Evolutionary conservation across 73 alveolate genomes (phyloP), one percentile per base, ranked within the genome.

Genomic region (Symbiodinium pilosum): DNA sequence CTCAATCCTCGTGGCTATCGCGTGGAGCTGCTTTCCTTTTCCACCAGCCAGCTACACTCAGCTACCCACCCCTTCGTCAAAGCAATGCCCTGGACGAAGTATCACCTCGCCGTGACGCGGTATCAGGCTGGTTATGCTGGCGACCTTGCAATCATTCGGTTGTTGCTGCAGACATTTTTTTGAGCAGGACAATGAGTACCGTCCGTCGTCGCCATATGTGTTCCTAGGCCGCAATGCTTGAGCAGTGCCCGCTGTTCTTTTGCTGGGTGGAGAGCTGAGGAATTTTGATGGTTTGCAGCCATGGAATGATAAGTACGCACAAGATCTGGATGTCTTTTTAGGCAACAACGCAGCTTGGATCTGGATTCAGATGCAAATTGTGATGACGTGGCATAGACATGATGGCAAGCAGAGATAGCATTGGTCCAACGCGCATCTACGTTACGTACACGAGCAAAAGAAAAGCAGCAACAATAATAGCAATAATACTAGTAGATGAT

Each of bases 1-100:
- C 83, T 47, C 87, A 69, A 89, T 43, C 96, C 87, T n/a, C 87
- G 96, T 0, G 96, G 96, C 51, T 89, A 89, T 52, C 87, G 96
- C 40, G 69, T 89, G 75, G 96, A 89, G 52, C 75, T 89, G 71
- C 38, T 89, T 59, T 64, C 87, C 87, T 89, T 89, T 47, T 26
- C 96, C 77, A 89, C 96, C 32, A 75, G 69, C 47, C 96, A 89
- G 75, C 87, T 89, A 73, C 96, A 89, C 75, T 64, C 87, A 26
- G 52, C 96, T 16, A 7, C 87, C 32, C 96, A 89, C 42, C 96
- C 96, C 96, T 89, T 89, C 40, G 96, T 89, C 36, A 28, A 87
- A 83, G 68, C 96, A 7, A 89, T 89, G 96, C 96, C 96, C 9
- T 89, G 96, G 96, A 89, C 96, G 41, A 89, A 89, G 87, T 89